Percentiles rank a stretch among this genome's conserved stretches.
phyloP scores from a whole-genome alignment of 2,329 filamentous ascomycete genomes.

The Sclerotinia glacialis region DNA sequence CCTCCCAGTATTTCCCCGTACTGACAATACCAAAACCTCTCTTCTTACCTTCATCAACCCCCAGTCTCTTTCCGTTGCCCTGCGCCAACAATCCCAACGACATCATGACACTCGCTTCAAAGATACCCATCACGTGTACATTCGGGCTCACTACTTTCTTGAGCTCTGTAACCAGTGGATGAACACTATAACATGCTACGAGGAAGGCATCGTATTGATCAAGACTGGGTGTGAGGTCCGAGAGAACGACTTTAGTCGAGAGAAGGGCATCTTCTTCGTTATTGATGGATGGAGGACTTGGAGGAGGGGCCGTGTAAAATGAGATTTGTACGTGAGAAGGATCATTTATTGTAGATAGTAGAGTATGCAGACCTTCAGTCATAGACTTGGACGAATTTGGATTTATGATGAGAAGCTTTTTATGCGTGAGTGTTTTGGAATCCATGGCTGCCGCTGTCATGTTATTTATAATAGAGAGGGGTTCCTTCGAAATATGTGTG shows the following conservation, averaged over 20 bases:
- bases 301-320: constrained; percentile 53
- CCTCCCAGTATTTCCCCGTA: constrained; percentile 81
- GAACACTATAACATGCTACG: constrained; percentile 84
- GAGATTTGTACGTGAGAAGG: constrained; percentile 35
- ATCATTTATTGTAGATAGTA: constrained; percentile 41
- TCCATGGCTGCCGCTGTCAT: constrained; percentile 9
- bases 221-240: constrained; percentile 48
- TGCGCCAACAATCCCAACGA: constrained; percentile 42
- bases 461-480: not conserved
- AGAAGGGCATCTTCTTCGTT: constrained; percentile 63
- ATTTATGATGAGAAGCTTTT: constrained; percentile 68
- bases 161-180: constrained; percentile 68
- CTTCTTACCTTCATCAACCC: constrained; percentile 21
- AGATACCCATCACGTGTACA: constrained; percentile 73
- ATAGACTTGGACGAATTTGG: constrained; percentile 73
- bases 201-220: constrained; percentile 69
- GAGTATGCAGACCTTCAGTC: constrained; percentile 61
- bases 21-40: constrained; percentile 79
- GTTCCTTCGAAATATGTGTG: not conserved
- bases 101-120: constrained; percentile 72
- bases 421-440: constrained; percentile 22
- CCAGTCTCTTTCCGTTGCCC: constrained; percentile 29
- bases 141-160: constrained; percentile 40
- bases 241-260: constrained; percentile 62
- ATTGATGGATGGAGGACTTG: constrained; percentile 76